Evolutionary conservation across 495 filamentous ascomycete species (phyloP).

Genomic region (Penicillium paxilli): DNA sequence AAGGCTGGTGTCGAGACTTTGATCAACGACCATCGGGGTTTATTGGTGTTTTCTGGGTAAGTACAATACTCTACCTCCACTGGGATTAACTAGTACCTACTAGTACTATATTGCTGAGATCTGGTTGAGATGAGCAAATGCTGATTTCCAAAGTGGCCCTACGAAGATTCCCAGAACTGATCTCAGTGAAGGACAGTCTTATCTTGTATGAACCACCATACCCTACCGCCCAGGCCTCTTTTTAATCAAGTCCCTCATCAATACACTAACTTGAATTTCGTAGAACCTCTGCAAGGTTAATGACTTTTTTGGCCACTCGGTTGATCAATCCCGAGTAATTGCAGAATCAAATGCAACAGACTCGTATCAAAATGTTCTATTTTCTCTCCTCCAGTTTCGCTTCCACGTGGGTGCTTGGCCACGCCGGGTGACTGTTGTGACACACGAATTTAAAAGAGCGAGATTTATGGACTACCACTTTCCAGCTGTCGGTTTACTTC

Average conservation of each 20-base stretch:
- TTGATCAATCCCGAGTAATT: constrained; percentile 33
- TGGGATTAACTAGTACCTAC: neutral
- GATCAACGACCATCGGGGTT: constrained; percentile 30
- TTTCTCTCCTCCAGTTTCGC: constrained; percentile 64
- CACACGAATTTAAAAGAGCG: constrained; percentile 70
- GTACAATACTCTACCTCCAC: constrained; percentile 9
- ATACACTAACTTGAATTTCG: neutral
- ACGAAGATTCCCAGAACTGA: constrained; percentile 55
- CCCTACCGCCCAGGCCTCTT: neutral
- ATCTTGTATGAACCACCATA: constrained; percentile 44
- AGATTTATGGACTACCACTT: constrained; percentile 71
- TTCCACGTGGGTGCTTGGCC: constrained; percentile 36
- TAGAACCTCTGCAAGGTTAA: constrained; percentile 50
- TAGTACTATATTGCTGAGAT: too few relatives aligned
- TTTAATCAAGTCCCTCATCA: neutral
- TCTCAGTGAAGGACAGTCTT: constrained; percentile 66
- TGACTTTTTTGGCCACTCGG: constrained; percentile 30
- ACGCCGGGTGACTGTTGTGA: constrained; percentile 63
- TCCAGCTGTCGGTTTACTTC: constrained; percentile 55
- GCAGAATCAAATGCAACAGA: constrained; percentile 72
- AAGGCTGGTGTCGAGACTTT: constrained; percentile 58
- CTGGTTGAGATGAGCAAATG: neutral
- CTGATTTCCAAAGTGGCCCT: constrained; percentile 47
- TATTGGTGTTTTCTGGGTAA: constrained; percentile 72
- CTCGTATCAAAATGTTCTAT: constrained; percentile 76